Conservation (phyloP, 2,329 filamentous ascomycete species). For the Thielaviopsis populi region DNA sequence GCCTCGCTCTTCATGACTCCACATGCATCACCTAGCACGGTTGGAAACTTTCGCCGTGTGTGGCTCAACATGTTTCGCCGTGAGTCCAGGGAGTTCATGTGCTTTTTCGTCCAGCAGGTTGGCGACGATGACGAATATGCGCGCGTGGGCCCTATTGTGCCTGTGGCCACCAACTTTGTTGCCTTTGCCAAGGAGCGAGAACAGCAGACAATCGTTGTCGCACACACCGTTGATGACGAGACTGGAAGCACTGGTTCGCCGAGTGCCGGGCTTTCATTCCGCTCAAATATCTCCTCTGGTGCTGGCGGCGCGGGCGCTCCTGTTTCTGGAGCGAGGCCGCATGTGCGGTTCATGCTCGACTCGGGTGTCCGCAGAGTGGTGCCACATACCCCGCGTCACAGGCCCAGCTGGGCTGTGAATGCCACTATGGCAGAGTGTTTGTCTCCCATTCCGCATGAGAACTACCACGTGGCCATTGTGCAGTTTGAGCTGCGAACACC, state of each 20-base stretch:
- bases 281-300: background rate
- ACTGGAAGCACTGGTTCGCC: background rate
- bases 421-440: slow-evolving; percentile 7
- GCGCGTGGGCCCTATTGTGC: slow-evolving; percentile 12
- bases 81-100: slow-evolving; percentile 15
- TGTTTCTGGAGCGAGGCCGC: slow-evolving; percentile 1
- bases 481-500: slow-evolving; percentile 14
- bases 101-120: slow-evolving; percentile 16
- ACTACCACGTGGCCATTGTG: slow-evolving; percentile 14
- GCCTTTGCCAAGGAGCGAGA: slow-evolving; percentile 12
- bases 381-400: slow-evolving; percentile 11
- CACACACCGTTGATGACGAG: slow-evolving; percentile 7
- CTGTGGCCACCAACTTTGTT: slow-evolving; percentile 10
- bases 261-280: slow-evolving; percentile 3
- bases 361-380: slow-evolving; percentile 10
- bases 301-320: background rate
- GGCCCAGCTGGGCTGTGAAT: slow-evolving; percentile 12
- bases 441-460: slow-evolving; percentile 14
- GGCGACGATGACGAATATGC: slow-evolving; percentile 15
- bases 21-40: slow-evolving; percentile 8
- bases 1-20: slow-evolving; percentile 15
- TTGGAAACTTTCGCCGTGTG: slow-evolving; percentile 17
- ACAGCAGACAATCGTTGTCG: slow-evolving; percentile 15
- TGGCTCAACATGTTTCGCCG: slow-evolving; percentile 15
- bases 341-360: slow-evolving; percentile 10